Evolutionary conservation across 2,329 filamentous ascomycete species (phyloP).

Genomic region (Claviceps monticola): DNA sequence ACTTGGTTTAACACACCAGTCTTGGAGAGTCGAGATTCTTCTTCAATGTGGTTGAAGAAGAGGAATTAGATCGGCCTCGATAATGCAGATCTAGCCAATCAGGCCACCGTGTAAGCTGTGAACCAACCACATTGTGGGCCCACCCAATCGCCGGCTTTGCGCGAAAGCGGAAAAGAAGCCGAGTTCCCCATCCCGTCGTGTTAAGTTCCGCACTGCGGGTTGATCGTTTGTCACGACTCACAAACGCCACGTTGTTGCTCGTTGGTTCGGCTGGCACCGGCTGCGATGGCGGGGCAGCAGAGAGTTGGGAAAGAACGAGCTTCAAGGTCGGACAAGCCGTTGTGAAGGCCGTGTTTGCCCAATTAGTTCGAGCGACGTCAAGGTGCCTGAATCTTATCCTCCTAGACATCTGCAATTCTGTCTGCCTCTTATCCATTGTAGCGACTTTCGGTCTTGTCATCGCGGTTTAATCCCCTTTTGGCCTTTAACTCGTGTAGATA

Average conservation of each 20-base stretch:
- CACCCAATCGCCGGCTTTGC: too few species aligned
- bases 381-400: background rate
- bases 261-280: background rate
- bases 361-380: background rate
- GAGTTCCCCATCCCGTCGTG: too few species aligned
- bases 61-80: too few species aligned
- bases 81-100: too few species aligned
- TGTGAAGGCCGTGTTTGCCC: too few species aligned
- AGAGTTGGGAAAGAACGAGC: background rate
- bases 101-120: too few species aligned
- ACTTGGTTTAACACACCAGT: too few species aligned
- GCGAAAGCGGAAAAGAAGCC: too few species aligned
- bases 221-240: background rate
- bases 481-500: background rate
- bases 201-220: background rate
- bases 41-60: too few species aligned
- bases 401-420: background rate
- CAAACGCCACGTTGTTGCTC: background rate
- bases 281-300: background rate
- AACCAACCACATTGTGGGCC: too few species aligned
- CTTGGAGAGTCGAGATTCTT: too few species aligned
- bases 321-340: background rate
- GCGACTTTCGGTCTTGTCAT: background rate
- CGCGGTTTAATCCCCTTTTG: background rate
- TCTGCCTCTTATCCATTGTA: background rate